Evolutionary conservation across 129 eudicot species (phyloP).

Genomic region (Centaurea solstitialis): DNA sequence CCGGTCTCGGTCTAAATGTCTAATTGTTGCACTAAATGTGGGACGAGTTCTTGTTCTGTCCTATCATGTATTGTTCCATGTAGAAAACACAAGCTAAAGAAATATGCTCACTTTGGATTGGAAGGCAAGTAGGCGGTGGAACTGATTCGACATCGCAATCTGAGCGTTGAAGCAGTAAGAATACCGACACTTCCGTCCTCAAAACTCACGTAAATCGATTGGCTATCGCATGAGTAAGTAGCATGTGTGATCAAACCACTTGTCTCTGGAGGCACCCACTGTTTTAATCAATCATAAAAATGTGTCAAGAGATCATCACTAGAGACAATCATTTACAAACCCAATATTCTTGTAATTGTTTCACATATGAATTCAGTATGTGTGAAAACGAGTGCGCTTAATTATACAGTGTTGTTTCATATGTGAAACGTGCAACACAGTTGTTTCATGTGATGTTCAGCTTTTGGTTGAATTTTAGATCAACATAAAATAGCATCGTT

Average conservation of each 20-base stretch:
- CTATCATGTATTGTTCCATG: too few relatives aligned
- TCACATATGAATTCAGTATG: too few relatives aligned
- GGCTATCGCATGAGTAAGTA: conserved; percentile 89
- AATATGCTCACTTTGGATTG: conserved; percentile 59
- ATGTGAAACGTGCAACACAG: background rate
- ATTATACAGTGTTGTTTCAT: too few relatives aligned
- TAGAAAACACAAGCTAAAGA: background rate
- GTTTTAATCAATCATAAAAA: background rate
- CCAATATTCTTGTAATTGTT: too few relatives aligned
- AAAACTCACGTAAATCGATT: conserved; percentile 69
- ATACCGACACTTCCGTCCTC: conserved; percentile 82
- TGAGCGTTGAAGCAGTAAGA: conserved; percentile 71
- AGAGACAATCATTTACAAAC: background rate
- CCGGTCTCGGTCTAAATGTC: too few relatives aligned
- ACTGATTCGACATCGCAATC: conserved; percentile 71
- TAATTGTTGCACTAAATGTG: too few relatives aligned
- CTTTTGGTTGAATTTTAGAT: too few relatives aligned
- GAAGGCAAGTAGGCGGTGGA: conserved; percentile 62
- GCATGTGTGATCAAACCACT: conserved; percentile 89
- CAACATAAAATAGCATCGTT: too few relatives aligned
- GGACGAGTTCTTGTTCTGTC: too few relatives aligned
- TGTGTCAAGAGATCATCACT: background rate
- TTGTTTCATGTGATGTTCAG: too few relatives aligned
- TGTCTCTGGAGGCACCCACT: conserved; percentile 90
- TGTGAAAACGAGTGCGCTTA: too few relatives aligned